Conservation (phyloP, 192 early-diverging fungal genomes). For the Allomyces arbusculus region DNA sequence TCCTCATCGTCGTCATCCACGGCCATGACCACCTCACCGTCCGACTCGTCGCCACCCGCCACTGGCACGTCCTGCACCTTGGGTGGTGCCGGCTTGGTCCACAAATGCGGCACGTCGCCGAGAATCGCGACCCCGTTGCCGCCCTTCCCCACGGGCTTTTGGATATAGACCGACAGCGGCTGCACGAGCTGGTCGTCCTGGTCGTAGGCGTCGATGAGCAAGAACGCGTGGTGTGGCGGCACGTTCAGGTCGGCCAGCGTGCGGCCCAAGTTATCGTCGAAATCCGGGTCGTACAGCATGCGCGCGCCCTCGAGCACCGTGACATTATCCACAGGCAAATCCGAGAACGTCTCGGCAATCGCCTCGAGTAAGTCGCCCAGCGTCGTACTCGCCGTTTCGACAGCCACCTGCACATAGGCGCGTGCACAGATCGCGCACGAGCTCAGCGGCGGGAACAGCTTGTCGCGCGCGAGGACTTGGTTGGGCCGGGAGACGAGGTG, state of each 20-base stretch:
- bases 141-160: too few species aligned
- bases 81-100: too few species aligned
- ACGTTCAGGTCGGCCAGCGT: slow-evolving; percentile 40
- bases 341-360: background rate
- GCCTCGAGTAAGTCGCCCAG: background rate
- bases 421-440: background rate
- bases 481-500: background rate
- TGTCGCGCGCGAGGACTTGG: background rate
- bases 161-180: too few species aligned
- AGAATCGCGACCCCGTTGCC: too few species aligned
- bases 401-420: background rate
- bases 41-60: too few species aligned
- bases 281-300: slow-evolving; percentile 75
- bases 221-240: slow-evolving; percentile 21
- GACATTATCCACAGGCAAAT: slow-evolving; percentile 32
- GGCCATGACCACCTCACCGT: too few species aligned
- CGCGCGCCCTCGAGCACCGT: slow-evolving; percentile 46
- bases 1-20: too few species aligned
- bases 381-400: background rate
- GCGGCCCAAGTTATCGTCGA: slow-evolving; percentile 51
- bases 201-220: slow-evolving; percentile 41
- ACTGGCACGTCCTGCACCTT: too few species aligned
- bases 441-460: background rate
- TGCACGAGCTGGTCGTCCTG: background rate
- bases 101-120: too few species aligned